These are phyloP conservation scores for Penicillium roqueforti DNA, from an alignment of 495 filamentous ascomycete species.

Conservation along the genomic window DNA sequence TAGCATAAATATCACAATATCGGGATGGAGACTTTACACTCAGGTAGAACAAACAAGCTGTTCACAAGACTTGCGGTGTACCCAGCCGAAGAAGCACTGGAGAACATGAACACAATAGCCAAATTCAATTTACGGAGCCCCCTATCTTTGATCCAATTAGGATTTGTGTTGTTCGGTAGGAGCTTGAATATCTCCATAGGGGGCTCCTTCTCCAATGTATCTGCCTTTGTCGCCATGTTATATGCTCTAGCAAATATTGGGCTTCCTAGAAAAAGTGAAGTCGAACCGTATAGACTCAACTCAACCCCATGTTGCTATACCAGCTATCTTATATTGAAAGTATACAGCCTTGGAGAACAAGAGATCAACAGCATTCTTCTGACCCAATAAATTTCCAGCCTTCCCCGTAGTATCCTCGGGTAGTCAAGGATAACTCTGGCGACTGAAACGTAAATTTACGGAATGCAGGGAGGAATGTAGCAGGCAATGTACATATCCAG, in stretches of 20 bases:
- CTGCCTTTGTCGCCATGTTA: background rate
- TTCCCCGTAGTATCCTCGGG: background rate
- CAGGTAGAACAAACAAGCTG: slow-evolving; percentile 23
- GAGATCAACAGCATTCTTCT: slow-evolving; percentile 25
- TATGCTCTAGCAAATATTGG: background rate
- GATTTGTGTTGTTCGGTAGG: slow-evolving; percentile 20
- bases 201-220: slow-evolving; percentile 8
- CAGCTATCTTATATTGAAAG: background rate
- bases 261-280: background rate
- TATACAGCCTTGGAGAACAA: slow-evolving; percentile 16
- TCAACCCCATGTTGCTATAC: background rate
- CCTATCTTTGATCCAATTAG: slow-evolving; percentile 24
- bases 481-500: background rate
- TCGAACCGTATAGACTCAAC: background rate
- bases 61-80: slow-evolving; percentile 28
- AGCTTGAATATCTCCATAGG: slow-evolving; percentile 16
- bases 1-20: background rate
- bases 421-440: background rate
- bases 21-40: slow-evolving; percentile 16
- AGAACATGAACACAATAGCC: slow-evolving; percentile 23
- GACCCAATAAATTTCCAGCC: background rate
- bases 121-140: slow-evolving; percentile 24
- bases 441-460: slow-evolving; percentile 1
- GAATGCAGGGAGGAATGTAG: slow-evolving; percentile 33
- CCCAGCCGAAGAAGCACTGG: slow-evolving; percentile 19